Evolutionary conservation across 2,329 filamentous ascomycete genomes (phyloP), one percentile per base, ranked within the genome.

Genomic region (Xylariaceae sp.): DNA sequence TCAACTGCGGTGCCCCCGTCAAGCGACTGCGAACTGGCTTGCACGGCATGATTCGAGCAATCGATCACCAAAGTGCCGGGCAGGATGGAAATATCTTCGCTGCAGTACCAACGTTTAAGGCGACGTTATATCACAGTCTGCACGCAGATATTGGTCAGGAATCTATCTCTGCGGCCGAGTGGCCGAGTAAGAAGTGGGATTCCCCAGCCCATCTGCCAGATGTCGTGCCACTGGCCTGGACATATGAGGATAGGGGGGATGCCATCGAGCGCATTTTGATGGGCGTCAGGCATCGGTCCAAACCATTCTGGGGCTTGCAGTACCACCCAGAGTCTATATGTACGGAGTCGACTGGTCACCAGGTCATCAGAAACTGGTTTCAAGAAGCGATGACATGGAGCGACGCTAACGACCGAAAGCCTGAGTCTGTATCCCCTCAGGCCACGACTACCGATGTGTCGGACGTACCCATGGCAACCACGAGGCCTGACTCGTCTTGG

Each of bases 311-410:
- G 87, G 92, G 89, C 0, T 80, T 96, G 15, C 92, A 96, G 70
- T 96, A 94, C 68, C 92, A 96, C 69, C 92, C 92, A 0, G 92
- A 97, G 73, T 96, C 90, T 0, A 83, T 91, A 11, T 96, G 91
- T 72, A 95, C 92, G 3, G 88, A 90, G 45, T 75, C 78, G 2
- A 81, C 82, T 61, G 87, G 88, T 1, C 82, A 80, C 17, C 75
- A 77, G 11, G 78, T 96, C 30, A 78, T 96, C 42, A 74, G 74
- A 54, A 90, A 89, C 68, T 96, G 92, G 90, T 94, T 92, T 80
- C 70, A 73, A 3, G 78, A 84, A 69, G 86, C 86, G 0, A 74
- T 79, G 57, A 71, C 73, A 48, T 92, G 88, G 84, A 88, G 69
- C 53, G 11, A 47, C 13, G 48, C 51, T 23, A 61, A 55, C 35